These are phyloP conservation scores for Lentinula lateritia DNA, from an alignment of 768 basidiomycete species.

Conservation along the genomic window DNA sequence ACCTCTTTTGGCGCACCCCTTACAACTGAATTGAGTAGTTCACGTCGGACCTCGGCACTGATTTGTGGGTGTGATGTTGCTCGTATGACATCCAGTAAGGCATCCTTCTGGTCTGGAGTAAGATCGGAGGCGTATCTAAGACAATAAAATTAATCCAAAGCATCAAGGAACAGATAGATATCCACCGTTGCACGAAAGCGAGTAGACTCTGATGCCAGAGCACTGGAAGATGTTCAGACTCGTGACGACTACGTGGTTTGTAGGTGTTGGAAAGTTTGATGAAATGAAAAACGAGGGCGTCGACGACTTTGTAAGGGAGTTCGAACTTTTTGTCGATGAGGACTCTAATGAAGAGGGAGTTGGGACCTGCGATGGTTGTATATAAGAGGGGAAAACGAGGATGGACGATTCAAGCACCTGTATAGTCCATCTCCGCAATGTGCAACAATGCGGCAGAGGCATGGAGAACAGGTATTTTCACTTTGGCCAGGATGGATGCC, in stretches of 20 bases:
- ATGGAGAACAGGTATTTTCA: conserved; percentile 91
- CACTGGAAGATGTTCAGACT: conserved; percentile 81
- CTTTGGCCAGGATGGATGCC: conserved; percentile 84
- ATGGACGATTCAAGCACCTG: conserved; percentile 43
- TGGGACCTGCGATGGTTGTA: conserved; percentile 54
- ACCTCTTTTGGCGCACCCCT: conserved; percentile 72
- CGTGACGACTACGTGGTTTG: conserved; percentile 64
- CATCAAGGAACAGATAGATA: neutral
- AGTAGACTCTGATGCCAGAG: conserved; percentile 97
- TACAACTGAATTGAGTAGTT: conserved; percentile 81
- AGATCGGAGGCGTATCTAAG: conserved; percentile 87
- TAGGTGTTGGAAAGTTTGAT: conserved; percentile 92
- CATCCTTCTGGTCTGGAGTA: conserved; percentile 96
- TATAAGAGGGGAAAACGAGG: neutral
- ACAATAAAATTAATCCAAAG: neutral
- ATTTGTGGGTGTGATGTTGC: conserved; percentile 85
- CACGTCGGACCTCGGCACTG: conserved; percentile 82
- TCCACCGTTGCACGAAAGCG: conserved; percentile 86
- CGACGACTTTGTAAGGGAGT: conserved; percentile 95
- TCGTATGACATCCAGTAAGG: conserved; percentile 88
- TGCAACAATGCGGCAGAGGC: conserved; percentile 92
- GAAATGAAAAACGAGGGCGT: conserved; percentile 97
- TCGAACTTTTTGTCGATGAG: conserved; percentile 97
- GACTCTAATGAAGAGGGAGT: conserved; percentile 94
- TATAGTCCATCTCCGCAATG: conserved; percentile 94